phyloP scores from a whole-genome alignment of 768 basidiomycete species.

The Tricholoma matsutake region DNA sequence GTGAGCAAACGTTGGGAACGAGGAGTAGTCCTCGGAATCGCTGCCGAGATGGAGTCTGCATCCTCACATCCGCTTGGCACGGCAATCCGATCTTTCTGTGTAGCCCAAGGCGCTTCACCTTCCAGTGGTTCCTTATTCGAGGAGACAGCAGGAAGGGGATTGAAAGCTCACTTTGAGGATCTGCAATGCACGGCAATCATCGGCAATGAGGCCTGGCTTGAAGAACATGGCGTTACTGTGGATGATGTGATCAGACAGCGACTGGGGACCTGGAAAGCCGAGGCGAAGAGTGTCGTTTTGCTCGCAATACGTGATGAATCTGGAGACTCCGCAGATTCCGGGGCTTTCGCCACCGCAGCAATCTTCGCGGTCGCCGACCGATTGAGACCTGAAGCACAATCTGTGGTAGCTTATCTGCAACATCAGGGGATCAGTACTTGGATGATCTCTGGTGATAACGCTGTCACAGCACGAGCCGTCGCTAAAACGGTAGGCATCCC shows the following conservation, averaged over 20 bases:
- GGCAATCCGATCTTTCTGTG: conserved; percentile 53
- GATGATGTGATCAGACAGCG: conserved; percentile 23
- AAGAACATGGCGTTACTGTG: conserved; percentile 40
- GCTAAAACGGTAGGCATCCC: conserved; percentile 67
- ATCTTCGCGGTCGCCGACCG: conserved; percentile 66
- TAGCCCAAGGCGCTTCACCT: conserved; percentile 3
- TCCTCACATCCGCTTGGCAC: conserved; percentile 65
- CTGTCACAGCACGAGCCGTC: conserved; percentile 65
- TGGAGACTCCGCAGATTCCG: not conserved
- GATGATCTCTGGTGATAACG: conserved; percentile 82
- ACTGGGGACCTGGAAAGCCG: conserved; percentile 53
- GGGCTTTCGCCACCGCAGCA: conserved; percentile 31
- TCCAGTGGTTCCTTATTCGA: conserved; percentile 31
- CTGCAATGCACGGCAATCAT: conserved; percentile 49
- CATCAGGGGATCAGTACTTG: conserved; percentile 56
- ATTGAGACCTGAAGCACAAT: conserved; percentile 53
- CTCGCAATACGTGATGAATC: conserved; percentile 40
- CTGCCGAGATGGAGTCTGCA: conserved; percentile 51
- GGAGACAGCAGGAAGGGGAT: conserved; percentile 66
- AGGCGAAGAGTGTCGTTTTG: conserved; percentile 71
- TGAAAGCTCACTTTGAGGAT: conserved; percentile 46
- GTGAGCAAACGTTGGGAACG: conserved; percentile 25
- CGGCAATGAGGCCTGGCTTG: conserved; percentile 69
- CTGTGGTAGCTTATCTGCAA: conserved; percentile 52
- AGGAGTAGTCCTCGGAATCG: conserved; percentile 47